A percentile compares a stretch with the other conserved stretches of the same genome.
phyloP scores from a whole-genome alignment of 768 basidiomycete species.

The Sistotremastrum suecicum region DNA sequence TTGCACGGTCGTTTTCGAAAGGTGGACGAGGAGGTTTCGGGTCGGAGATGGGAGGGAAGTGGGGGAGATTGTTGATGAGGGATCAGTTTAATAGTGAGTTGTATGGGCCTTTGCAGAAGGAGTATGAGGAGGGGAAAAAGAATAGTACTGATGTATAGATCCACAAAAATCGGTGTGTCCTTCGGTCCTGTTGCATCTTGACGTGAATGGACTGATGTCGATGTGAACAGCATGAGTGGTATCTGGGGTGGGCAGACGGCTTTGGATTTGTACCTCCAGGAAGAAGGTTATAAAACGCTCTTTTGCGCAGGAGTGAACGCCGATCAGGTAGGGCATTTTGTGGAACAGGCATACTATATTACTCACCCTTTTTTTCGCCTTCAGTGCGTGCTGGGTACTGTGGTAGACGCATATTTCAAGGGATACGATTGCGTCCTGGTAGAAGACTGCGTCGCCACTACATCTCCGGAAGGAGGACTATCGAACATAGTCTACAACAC shows the following conservation, averaged over 20 bases:
- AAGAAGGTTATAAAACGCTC: slow-evolving; percentile 47
- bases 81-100: slow-evolving; percentile 42
- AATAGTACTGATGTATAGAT: slow-evolving; percentile 56
- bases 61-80: slow-evolving; percentile 46
- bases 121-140: slow-evolving; percentile 36
- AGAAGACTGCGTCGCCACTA: slow-evolving; percentile 46
- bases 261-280: slow-evolving; percentile 46
- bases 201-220: neutral
- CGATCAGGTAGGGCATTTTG: slow-evolving; percentile 45
- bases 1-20: slow-evolving; percentile 40
- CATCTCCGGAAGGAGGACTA: slow-evolving; percentile 40
- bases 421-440: slow-evolving; percentile 53
- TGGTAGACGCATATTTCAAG: slow-evolving; percentile 47
- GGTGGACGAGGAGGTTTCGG: slow-evolving; percentile 32
- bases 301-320: slow-evolving; percentile 55
- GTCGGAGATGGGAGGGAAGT: slow-evolving; percentile 34
- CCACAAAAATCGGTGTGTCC: slow-evolving; percentile 46
- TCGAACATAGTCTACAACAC: slow-evolving; percentile 47
- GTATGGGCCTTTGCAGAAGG: slow-evolving; percentile 47
- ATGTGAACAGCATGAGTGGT: slow-evolving; percentile 40
- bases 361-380: neutral
- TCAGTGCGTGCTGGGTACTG: slow-evolving; percentile 53
- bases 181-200: neutral
- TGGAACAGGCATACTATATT: neutral
- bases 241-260: slow-evolving; percentile 52